Evolutionary conservation across 371 early-diverging fungal genomes (phyloP).

Genomic region (Mortierella sp.): DNA sequence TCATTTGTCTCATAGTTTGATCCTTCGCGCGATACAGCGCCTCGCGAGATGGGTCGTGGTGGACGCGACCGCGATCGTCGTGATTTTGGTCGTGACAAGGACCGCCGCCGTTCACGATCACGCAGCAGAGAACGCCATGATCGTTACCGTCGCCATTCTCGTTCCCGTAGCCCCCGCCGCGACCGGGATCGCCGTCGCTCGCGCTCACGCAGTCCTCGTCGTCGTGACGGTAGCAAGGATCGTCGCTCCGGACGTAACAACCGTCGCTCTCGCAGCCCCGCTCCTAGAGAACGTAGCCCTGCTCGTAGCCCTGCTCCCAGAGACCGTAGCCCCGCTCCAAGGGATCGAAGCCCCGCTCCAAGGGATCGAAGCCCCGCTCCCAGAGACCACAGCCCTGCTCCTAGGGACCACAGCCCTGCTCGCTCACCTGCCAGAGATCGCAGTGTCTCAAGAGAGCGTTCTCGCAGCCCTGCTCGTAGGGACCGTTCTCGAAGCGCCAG

Average conservation of each 20-base stretch:
- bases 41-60: slow-evolving; percentile 53
- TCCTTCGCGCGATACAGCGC: slow-evolving; percentile 55
- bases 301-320: slow-evolving; percentile 12
- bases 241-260: slow-evolving; percentile 27
- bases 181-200: slow-evolving; percentile 63
- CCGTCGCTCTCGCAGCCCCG: slow-evolving; percentile 38
- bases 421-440: slow-evolving; percentile 23
- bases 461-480: slow-evolving; percentile 34
- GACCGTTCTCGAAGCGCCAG: slow-evolving; percentile 46
- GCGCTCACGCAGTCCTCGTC: slow-evolving; percentile 52
- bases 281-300: slow-evolving; percentile 11
- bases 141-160: slow-evolving; percentile 41
- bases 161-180: slow-evolving; percentile 49
- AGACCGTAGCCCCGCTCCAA: slow-evolving; percentile 26
- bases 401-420: slow-evolving; percentile 6
- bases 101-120: slow-evolving; percentile 64
- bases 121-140: slow-evolving; percentile 38
- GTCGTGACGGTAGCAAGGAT: slow-evolving; percentile 31
- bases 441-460: slow-evolving; percentile 35
- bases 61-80: slow-evolving; percentile 42
- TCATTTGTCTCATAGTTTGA: slow-evolving; percentile 21
- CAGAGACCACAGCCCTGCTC: slow-evolving; percentile 24
- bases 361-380: background rate
- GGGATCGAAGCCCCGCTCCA: slow-evolving; percentile 31
- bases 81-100: slow-evolving; percentile 54